A percentile compares a stretch with the other conserved stretches of the same genome.
Conservation (phyloP, 345 rosid species). For the Dipteronia sinensis region DNA sequence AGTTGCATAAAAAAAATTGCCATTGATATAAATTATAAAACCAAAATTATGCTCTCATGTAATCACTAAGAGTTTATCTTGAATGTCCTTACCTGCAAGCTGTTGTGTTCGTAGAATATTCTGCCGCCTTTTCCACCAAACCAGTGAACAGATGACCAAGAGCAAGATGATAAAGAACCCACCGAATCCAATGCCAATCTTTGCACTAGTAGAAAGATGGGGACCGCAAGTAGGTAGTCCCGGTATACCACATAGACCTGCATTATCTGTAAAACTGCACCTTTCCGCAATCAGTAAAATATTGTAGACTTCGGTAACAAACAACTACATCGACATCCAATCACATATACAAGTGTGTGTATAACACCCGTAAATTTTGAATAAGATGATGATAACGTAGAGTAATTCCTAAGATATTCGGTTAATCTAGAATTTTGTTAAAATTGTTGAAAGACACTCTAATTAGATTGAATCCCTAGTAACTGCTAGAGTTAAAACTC, state of each 20-base stretch:
- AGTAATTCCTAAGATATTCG: too few relatives aligned
- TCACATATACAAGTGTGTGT: not conserved
- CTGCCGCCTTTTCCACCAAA: slow-evolving; percentile 91
- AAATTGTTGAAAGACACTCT: too few relatives aligned
- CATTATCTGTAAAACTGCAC: slow-evolving; percentile 91
- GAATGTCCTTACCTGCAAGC: slow-evolving; percentile 61
- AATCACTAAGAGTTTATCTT: not conserved
- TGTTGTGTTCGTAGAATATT: slow-evolving; percentile 88
- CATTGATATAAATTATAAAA: not conserved
- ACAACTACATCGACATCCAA: not conserved
- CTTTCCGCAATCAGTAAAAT: slow-evolving; percentile 20
- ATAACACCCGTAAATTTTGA: too few relatives aligned
- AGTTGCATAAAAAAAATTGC: not conserved
- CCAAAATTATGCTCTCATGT: slow-evolving; percentile 2
- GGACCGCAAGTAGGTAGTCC: slow-evolving; percentile 85
- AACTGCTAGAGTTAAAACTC: too few relatives aligned
- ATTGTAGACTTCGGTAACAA: not conserved
- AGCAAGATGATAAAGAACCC: slow-evolving; percentile 53
- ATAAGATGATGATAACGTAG: too few relatives aligned
- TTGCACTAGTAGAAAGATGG: slow-evolving; percentile 76
- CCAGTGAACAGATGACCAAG: slow-evolving; percentile 54
- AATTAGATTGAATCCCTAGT: too few relatives aligned
- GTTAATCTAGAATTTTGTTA: too few relatives aligned
- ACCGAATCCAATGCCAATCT: slow-evolving; percentile 78
- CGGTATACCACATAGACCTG: slow-evolving; percentile 95